Evolutionary conservation across 257 asterid genomes (phyloP).

Genomic region (Craterostigma plantagineum): DNA sequence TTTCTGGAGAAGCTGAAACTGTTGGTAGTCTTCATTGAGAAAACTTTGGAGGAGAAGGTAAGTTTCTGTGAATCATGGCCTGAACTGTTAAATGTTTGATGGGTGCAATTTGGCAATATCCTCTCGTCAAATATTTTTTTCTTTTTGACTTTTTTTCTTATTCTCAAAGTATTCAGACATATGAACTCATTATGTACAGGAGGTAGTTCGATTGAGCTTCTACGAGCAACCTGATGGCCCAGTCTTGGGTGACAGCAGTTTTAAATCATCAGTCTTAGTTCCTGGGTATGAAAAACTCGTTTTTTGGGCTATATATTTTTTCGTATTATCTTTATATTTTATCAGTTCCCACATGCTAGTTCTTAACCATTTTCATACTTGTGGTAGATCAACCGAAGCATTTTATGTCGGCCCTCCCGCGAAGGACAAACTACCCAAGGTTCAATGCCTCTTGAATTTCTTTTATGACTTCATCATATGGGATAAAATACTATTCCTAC

Average conservation of each 20-base stretch:
- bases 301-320: background rate
- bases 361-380: constrained; percentile 11
- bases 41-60: constrained; percentile 83
- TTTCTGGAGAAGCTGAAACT: constrained; percentile 89
- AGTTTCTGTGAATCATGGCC: constrained; percentile 4
- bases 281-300: constrained; percentile 51
- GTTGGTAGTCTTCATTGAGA: constrained; percentile 75
- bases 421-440: constrained; percentile 94
- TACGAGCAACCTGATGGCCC: constrained; percentile 95
- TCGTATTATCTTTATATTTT: constrained; percentile 9
- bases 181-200: constrained; percentile 21
- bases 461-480: background rate
- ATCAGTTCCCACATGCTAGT: constrained; percentile 8
- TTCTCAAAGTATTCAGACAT: constrained; percentile 8
- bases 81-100: constrained; percentile 7
- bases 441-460: constrained; percentile 9
- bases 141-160: constrained; percentile 4
- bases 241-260: constrained; percentile 46
- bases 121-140: background rate
- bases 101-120: too few species aligned
- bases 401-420: constrained; percentile 84
- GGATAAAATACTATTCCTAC: background rate
- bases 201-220: constrained; percentile 53
- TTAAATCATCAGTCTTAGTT: constrained; percentile 56
- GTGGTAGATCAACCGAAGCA: constrained; percentile 57